phyloP scores from a whole-genome alignment of 306 rosid species.

The Spatholobus suberectus region DNA sequence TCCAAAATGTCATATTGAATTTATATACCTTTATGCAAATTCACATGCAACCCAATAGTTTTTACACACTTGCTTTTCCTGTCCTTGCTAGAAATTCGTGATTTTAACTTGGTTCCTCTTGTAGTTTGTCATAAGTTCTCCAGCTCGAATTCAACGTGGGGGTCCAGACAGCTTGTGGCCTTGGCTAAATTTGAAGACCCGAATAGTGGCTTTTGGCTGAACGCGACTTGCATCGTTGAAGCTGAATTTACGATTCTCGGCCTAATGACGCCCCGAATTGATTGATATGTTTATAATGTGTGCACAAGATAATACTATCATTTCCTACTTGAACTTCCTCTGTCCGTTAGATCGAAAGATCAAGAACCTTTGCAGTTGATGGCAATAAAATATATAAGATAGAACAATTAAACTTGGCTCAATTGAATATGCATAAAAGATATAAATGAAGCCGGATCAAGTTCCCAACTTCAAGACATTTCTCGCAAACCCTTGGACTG shows the following conservation, averaged over 20 bases:
- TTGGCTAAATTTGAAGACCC: constrained; percentile 43
- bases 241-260: constrained; percentile 46
- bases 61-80: no score
- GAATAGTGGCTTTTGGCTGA: constrained; percentile 30
- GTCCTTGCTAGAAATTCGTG: no score
- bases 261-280: constrained; percentile 7
- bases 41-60: neutral
- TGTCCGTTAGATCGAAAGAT: no score
- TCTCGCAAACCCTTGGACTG: no score
- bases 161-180: constrained; percentile 15
- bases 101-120: neutral
- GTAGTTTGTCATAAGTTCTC: constrained; percentile 7
- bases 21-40: neutral
- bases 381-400: no score
- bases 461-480: no score
- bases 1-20: neutral
- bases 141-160: neutral
- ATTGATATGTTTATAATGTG: neutral
- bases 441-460: no score
- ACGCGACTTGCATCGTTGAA: constrained; percentile 40
- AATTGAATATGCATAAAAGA: no score
- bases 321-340: no score
- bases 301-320: no score
- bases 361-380: no score
- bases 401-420: no score